phyloP scores from a whole-genome alignment of 148 eudicot species.

The Rhododendron ferrugineum region DNA sequence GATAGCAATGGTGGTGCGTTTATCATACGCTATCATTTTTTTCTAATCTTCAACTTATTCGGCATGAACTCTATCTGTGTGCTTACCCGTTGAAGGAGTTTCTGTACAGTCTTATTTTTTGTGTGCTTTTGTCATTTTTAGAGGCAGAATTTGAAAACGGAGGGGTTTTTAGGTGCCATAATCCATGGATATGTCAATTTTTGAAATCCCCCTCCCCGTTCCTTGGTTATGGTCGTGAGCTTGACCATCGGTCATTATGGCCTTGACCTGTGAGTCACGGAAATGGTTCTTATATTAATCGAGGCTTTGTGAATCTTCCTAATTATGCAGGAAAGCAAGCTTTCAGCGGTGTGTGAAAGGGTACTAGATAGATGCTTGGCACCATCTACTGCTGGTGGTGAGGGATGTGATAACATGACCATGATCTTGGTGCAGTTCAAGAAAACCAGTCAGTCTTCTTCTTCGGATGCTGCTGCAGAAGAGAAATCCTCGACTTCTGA shows the following conservation, averaged over 20 bases:
- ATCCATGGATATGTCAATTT: background rate
- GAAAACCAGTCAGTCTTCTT: slow-evolving; percentile 36
- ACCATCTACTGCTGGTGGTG: slow-evolving; percentile 89
- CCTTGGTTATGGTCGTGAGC: background rate
- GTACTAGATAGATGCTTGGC: slow-evolving; percentile 81
- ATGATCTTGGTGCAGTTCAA: slow-evolving; percentile 87
- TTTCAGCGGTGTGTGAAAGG: slow-evolving; percentile 76
- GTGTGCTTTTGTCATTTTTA: background rate
- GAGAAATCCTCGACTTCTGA: slow-evolving; percentile 30
- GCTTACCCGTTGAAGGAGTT: background rate
- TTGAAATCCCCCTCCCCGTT: background rate
- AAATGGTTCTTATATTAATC: background rate
- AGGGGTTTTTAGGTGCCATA: background rate
- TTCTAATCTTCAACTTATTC: too few relatives aligned
- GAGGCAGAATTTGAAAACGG: background rate
- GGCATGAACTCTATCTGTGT: background rate
- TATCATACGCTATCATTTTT: background rate
- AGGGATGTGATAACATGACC: slow-evolving; percentile 99
- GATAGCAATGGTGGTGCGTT: background rate
- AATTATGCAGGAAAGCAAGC: slow-evolving; percentile 72
- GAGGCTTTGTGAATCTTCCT: background rate
- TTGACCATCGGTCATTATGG: background rate
- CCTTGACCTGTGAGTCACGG: background rate
- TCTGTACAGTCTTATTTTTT: background rate
- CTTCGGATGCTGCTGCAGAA: slow-evolving; percentile 24